These are phyloP conservation scores for Phytophthora megakarya DNA, from an alignment of 352 stramenopile species.

Conservation along the genomic window DNA sequence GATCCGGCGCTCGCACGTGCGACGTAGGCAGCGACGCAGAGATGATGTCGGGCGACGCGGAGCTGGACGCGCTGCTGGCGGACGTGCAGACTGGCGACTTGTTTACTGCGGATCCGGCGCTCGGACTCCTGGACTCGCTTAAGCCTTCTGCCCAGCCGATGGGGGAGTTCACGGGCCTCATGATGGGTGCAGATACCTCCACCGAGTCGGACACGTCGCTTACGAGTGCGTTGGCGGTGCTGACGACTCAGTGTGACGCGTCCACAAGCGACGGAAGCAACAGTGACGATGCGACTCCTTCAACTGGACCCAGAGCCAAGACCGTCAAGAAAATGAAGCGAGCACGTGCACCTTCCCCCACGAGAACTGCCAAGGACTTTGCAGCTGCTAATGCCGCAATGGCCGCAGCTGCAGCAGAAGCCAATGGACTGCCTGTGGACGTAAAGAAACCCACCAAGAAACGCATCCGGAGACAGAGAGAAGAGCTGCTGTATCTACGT, in stretches of 20 bases:
- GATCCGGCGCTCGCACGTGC: no score
- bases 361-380: slow-evolving; percentile 25
- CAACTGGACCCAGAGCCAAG: background rate
- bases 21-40: slow-evolving; percentile 39
- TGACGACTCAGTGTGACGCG: slow-evolving; percentile 28
- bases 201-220: slow-evolving; percentile 24
- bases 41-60: slow-evolving; percentile 4
- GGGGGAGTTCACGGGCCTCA: slow-evolving; percentile 30
- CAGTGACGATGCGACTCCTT: slow-evolving; percentile 11
- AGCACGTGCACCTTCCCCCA: slow-evolving; percentile 22
- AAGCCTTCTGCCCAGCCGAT: slow-evolving; percentile 10
- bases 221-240: slow-evolving; percentile 29
- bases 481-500: slow-evolving; percentile 50
- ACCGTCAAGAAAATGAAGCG: slow-evolving; percentile 32
- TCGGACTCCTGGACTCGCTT: slow-evolving; percentile 13
- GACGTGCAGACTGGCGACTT: slow-evolving; percentile 28
- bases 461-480: slow-evolving; percentile 44
- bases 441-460: slow-evolving; percentile 40
- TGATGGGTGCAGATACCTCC: slow-evolving; percentile 1
- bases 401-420: slow-evolving; percentile 5
- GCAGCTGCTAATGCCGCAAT: slow-evolving; percentile 12
- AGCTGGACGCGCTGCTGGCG: slow-evolving; percentile 29
- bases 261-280: slow-evolving; percentile 21
- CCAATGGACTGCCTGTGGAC: slow-evolving; percentile 1
- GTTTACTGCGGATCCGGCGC: slow-evolving; percentile 23